Percentiles rank a stretch among this genome's conserved stretches.
These are phyloP conservation scores for Arabidopsis suecica DNA, from an alignment of 345 rosid genomes.

Conservation along the genomic window DNA sequence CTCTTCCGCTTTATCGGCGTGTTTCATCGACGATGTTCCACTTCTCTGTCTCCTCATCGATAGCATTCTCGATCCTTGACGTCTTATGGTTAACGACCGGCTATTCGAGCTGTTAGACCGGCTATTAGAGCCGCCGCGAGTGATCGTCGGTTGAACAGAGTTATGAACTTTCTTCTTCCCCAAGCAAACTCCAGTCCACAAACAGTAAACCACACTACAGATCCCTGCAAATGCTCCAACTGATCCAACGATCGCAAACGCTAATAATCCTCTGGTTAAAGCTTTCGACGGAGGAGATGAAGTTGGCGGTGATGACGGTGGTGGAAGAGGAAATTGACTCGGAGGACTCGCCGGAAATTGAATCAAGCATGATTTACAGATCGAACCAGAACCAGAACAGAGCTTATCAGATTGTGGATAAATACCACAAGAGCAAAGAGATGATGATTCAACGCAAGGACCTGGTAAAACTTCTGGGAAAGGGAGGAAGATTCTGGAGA, in stretches of 20 bases:
- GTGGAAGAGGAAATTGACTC: constrained; percentile 11
- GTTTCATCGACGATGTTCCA: constrained; percentile 82
- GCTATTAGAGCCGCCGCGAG: constrained; percentile 61
- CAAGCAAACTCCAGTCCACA: constrained; percentile 81
- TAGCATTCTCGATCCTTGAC: constrained; percentile 71
- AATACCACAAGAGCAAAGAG: constrained; percentile 56
- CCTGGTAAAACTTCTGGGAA: constrained; percentile 67
- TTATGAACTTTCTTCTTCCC: constrained; percentile 87
- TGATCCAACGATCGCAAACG: constrained; percentile 77
- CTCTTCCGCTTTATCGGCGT: constrained; percentile 79
- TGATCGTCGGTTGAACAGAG: constrained; percentile 91
- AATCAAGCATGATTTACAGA: constrained; percentile 55
- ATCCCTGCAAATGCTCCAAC: constrained; percentile 68
- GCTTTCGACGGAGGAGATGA: constrained; percentile 43
- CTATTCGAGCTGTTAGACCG: constrained; percentile 57
- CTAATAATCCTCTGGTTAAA: constrained; percentile 66
- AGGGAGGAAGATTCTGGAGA: constrained; percentile 45
- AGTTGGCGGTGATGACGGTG: constrained; percentile 6
- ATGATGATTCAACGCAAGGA: constrained; percentile 60
- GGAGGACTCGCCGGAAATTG: constrained; percentile 6
- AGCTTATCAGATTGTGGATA: constrained; percentile 51
- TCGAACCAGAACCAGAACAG: constrained; percentile 62
- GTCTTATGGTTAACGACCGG: constrained; percentile 69
- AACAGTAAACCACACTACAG: constrained; percentile 63
- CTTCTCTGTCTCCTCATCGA: constrained; percentile 89